phyloP scores from a whole-genome alignment of 164 flowering plant genomes.

The Saururus chinensis region DNA sequence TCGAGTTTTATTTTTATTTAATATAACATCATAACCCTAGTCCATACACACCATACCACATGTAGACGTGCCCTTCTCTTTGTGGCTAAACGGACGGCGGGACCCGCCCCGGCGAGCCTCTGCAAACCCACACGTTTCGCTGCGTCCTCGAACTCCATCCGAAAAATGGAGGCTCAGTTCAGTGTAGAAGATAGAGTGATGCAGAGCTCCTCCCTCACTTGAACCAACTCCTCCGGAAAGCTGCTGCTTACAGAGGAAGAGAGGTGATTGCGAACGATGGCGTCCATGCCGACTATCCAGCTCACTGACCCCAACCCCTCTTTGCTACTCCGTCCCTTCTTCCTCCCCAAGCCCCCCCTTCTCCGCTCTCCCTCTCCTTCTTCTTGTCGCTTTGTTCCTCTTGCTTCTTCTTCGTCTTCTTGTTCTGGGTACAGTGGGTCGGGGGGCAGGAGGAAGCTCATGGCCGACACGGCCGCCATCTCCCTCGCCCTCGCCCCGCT shows the following conservation, averaged over 20 bases:
- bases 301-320: conserved; percentile 18
- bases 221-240: no score
- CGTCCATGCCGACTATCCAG: conserved; percentile 32
- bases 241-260: background rate
- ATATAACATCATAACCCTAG: no score
- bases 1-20: no score
- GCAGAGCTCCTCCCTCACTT: background rate
- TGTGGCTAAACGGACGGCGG: background rate
- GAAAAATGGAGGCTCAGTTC: conserved; percentile 1
- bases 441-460: conserved; percentile 27
- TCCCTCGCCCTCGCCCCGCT: conserved; percentile 17
- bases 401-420: conserved; percentile 8
- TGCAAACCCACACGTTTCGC: background rate
- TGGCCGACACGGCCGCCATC: conserved; percentile 32
- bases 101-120: background rate
- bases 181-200: conserved; percentile 3
- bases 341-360: conserved; percentile 4
- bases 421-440: conserved; percentile 2
- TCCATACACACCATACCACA: background rate
- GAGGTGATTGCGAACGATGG: background rate
- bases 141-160: background rate
- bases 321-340: conserved; percentile 18
- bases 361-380: conserved; percentile 6
- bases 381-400: background rate
- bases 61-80: background rate